These are phyloP conservation scores for Claviceps capensis DNA, from an alignment of 2,329 filamentous ascomycete genomes.

Conservation along the genomic window DNA sequence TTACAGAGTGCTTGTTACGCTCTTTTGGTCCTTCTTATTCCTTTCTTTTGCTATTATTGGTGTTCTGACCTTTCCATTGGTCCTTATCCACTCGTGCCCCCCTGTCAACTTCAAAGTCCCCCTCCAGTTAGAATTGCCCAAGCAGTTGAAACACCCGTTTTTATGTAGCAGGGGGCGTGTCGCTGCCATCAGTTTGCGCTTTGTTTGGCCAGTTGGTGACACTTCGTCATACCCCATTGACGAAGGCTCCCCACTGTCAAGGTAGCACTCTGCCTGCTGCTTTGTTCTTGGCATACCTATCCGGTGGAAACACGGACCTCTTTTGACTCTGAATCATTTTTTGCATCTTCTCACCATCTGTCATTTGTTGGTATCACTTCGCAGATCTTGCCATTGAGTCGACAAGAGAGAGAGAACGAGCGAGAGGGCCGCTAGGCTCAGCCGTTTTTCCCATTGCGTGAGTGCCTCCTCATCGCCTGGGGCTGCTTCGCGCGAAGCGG, in stretches of 20 bases:
- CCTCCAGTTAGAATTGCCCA: background rate
- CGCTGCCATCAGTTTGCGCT: background rate
- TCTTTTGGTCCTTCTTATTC: background rate
- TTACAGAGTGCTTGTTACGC: background rate
- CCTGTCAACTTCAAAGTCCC: background rate
- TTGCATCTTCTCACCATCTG: background rate
- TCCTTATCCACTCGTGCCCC: background rate
- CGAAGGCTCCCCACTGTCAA: background rate
- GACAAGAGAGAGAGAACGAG: background rate
- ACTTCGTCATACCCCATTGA: background rate
- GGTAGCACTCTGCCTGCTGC: background rate
- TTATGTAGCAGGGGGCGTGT: slow-evolving; percentile 1
- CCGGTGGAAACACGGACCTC: background rate
- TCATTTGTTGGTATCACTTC: background rate
- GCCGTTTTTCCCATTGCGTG: background rate
- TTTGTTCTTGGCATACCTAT: background rate
- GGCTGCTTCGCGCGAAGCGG: too few relatives aligned
- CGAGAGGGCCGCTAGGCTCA: background rate
- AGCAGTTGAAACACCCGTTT: background rate
- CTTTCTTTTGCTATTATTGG: too few relatives aligned
- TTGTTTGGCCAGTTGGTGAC: background rate
- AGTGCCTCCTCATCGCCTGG: background rate
- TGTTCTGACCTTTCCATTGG: background rate
- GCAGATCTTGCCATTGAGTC: background rate
- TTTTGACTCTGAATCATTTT: background rate